A percentile compares a stretch with the other conserved stretches of the same genome.
phyloP scores from a whole-genome alignment of 2,329 filamentous ascomycete species.

The Fusarium anthophilum region DNA sequence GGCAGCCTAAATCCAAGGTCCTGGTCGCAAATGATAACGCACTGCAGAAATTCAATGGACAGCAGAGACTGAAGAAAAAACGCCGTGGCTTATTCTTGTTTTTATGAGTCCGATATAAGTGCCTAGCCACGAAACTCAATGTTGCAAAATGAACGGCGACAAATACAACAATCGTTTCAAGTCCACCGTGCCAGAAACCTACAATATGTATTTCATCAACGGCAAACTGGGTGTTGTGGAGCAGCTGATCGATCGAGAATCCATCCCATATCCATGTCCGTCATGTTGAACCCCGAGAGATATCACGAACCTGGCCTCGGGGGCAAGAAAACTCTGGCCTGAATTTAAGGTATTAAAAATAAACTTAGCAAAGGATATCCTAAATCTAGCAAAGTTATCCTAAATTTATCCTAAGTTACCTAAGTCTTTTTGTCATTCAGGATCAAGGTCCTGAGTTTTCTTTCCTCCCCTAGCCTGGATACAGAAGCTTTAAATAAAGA shows the following conservation, averaged over 20 bases:
- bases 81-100: conserved; percentile 18
- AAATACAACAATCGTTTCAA: not conserved
- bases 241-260: conserved; percentile 14
- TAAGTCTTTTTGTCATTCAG: no score
- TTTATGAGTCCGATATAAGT: conserved; percentile 9
- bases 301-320: not conserved
- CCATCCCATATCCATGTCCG: not conserved
- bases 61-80: not conserved
- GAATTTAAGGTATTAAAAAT: no score
- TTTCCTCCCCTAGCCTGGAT: not conserved
- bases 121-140: not conserved
- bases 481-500: conserved; percentile 17
- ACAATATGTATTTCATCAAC: not conserved
- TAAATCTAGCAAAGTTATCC: no score
- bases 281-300: not conserved
- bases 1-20: not conserved
- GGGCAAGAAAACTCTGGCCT: no score
- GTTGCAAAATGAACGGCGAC: conserved; percentile 3
- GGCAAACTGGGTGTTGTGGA: not conserved
- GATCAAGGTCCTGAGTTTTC: no score
- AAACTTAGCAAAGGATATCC: no score
- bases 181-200: not conserved
- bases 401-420: no score
- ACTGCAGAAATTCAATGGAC: conserved; percentile 4
- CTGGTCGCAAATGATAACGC: conserved; percentile 9